Evolutionary conservation across 139 green algal species (phyloP), one percentile per base, ranked within the genome.

Genomic region (Raphidocelis subcapitata): DNA sequence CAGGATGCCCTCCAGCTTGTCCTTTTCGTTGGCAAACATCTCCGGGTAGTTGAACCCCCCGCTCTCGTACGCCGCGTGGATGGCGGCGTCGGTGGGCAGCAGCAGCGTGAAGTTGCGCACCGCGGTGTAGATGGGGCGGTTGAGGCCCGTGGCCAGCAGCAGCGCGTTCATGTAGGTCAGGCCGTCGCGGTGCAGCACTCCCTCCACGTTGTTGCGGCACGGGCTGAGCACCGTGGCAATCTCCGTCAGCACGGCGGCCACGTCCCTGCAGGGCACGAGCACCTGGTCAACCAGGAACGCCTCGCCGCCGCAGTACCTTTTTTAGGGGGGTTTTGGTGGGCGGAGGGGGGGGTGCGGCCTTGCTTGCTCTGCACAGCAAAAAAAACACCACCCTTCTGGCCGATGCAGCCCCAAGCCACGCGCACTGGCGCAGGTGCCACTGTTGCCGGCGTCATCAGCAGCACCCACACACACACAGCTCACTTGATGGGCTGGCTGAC

Each of bases 51-150:
- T 57, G 16, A 78, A 33, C 15, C 35, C 62, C 20, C 72, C 72
- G 46, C 52, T 67, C 20, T 62, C 51, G 72, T 41, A 72, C 0
- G 72, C 72, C 0, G 44, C 55, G 10, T 60, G 26, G 41, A 78
- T 72, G 16, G 72, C 72, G 24, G 49, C 33, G 26, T 78, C 63
- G 26, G 31, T 67, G 35, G 72, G 72, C 20, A n/a, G 62, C 72
- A 78, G 72, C 51, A 78, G 33, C 5, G 72, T 78, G 36, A 78
- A 78, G 63, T 78, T 72, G 62, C 62, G 62, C 72, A 78, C 72
- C 65, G 10, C 10, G 55, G 55, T 52, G 51, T 62, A 78, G 51
- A 78, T 60, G 55, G 62, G 62, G 28, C 54, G 47, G 26, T 72
- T 54, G 31, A 78, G 62, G 28, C 72, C 72, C 33, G 62, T 78